Percentiles rank a stretch among this genome's conserved stretches.
Conservation (phyloP, 345 rosid species). For the Lumnitzera littorea region DNA sequence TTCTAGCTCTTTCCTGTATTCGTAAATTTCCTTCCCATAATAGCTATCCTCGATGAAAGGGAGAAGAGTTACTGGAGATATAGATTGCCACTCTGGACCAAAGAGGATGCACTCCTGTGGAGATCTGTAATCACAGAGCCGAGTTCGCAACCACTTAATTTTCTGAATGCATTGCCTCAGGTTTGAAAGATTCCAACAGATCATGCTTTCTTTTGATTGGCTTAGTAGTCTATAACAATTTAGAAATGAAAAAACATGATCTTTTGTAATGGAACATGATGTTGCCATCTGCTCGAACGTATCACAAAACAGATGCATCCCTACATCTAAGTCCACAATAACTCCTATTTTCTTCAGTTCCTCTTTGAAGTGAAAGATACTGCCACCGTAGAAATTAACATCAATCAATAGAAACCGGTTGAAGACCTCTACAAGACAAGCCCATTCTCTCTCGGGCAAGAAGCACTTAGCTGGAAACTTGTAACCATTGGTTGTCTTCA, state of each 20-base stretch:
- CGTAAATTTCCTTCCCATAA: too few species aligned
- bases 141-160: slow-evolving; percentile 48
- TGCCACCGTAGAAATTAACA: slow-evolving; percentile 28
- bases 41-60: slow-evolving; percentile 39
- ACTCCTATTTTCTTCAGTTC: too few species aligned
- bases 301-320: slow-evolving; percentile 27
- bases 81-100: slow-evolving; percentile 45
- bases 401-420: slow-evolving; percentile 35
- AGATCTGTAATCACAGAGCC: slow-evolving; percentile 40
- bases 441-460: slow-evolving; percentile 43
- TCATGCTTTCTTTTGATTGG: background rate
- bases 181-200: slow-evolving; percentile 19
- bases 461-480: slow-evolving; percentile 12
- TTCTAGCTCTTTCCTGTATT: too few species aligned
- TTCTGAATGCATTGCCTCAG: slow-evolving; percentile 28
- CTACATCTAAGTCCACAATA: slow-evolving; percentile 30
- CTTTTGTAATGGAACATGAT: slow-evolving; percentile 22
- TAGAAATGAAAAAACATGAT: slow-evolving; percentile 26
- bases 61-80: slow-evolving; percentile 41
- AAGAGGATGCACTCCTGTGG: slow-evolving; percentile 52
- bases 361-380: too few species aligned
- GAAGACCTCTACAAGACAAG: slow-evolving; percentile 44
- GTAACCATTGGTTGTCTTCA: slow-evolving; percentile 46
- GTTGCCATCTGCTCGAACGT: slow-evolving; percentile 33
- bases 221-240: slow-evolving; percentile 39